phyloP scores from a whole-genome alignment of 306 rosid genomes.

The Quillaja saponaria region DNA sequence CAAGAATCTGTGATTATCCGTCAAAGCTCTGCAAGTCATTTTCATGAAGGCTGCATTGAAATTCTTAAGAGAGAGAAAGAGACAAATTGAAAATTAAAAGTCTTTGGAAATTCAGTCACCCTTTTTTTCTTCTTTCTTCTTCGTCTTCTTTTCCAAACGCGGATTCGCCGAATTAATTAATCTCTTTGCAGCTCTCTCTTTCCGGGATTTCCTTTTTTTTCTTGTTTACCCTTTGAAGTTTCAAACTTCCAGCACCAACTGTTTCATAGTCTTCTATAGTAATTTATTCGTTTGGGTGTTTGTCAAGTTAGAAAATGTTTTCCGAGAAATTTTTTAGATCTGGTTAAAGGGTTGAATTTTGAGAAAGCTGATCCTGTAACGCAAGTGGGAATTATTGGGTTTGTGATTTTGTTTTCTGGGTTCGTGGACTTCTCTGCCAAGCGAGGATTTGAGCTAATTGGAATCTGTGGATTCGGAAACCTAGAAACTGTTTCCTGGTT shows the following conservation, averaged over 20 bases:
- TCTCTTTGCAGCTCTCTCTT: conserved; percentile 10
- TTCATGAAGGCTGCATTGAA: conserved; percentile 39
- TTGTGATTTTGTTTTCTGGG: conserved; percentile 6
- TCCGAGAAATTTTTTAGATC: conserved; percentile 33
- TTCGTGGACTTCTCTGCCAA: background rate
- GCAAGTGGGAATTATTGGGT: background rate
- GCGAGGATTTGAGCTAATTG: conserved; percentile 3
- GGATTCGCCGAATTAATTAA: conserved; percentile 39
- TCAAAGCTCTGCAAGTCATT: conserved; percentile 53
- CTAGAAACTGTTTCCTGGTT: conserved; percentile 4
- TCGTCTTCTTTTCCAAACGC: conserved; percentile 38
- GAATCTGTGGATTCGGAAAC: conserved; percentile 17
- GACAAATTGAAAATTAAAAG: conserved; percentile 4
- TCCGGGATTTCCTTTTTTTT: conserved; percentile 5
- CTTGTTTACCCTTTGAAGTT: conserved; percentile 39
- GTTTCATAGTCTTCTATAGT: conserved; percentile 26
- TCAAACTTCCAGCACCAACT: conserved; percentile 37
- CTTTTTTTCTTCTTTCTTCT: conserved; percentile 2
- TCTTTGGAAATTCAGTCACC: conserved; percentile 46
- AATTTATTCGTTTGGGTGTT: conserved; percentile 8
- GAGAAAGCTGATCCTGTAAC: background rate
- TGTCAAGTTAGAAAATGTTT: background rate
- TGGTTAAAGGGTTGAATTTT: conserved; percentile 1
- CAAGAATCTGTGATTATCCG: conserved; percentile 46
- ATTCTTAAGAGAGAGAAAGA: conserved; percentile 29